phyloP scores from a whole-genome alignment of 1,139 yeast species.

The Protomyces lactucae-debilis region DNA sequence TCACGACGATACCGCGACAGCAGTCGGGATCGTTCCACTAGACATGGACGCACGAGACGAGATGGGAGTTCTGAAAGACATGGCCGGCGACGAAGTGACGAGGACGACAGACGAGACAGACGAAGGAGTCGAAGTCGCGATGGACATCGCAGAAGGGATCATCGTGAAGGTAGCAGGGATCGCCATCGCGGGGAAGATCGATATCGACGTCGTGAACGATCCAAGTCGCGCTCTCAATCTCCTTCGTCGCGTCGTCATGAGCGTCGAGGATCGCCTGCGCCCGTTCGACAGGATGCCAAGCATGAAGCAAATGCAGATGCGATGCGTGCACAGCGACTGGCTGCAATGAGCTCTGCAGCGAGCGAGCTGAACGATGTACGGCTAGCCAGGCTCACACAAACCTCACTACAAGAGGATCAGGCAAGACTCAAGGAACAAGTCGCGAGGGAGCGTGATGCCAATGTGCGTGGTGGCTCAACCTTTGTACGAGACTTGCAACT shows the following conservation, averaged over 20 bases:
- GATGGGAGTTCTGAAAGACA: background rate
- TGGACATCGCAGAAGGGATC: background rate
- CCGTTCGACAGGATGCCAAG: background rate
- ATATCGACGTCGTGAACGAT: background rate
- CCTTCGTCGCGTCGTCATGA: background rate
- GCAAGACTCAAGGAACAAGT: background rate
- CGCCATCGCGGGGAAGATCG: background rate
- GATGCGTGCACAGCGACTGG: conserved; percentile 8
- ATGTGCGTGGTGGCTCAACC: background rate
- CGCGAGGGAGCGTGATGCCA: conserved; percentile 1
- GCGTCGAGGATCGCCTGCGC: background rate
- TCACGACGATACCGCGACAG: background rate
- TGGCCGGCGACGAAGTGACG: background rate
- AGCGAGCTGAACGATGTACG: conserved; percentile 16
- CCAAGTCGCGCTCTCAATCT: background rate
- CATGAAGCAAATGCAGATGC: background rate
- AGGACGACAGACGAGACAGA: background rate
- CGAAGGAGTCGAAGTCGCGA: background rate
- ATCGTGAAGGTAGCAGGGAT: background rate
- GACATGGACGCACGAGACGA: background rate
- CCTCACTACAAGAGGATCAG: conserved; percentile 2
- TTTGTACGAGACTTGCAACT: conserved; percentile 18
- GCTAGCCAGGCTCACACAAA: conserved; percentile 1
- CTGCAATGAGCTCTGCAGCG: conserved; percentile 24
- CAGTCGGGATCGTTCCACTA: background rate